Evolutionary conservation across 169 alveolate genomes (phyloP), one percentile per base, ranked within the genome.

Genomic region (Plasmodium knowlesi): DNA sequence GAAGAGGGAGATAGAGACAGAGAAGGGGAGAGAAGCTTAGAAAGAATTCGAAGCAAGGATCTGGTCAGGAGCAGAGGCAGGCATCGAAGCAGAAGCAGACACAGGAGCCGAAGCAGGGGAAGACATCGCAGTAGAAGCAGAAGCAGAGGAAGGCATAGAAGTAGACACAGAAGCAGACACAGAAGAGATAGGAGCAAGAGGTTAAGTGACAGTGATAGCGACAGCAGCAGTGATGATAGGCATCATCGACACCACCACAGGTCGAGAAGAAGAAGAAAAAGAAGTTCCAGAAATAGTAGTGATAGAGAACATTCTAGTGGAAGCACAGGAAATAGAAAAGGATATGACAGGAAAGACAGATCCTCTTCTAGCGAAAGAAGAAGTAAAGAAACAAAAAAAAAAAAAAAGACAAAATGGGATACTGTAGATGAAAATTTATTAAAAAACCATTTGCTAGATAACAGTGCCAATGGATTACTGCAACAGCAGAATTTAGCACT

Each of bases 321-420:
- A 37, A 89, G 85, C 32, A n/a, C 93, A 34, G 34, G 19, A 37
- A 46, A 72, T 10, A 82, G 41, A 22, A 85, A 72, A 46, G 28
- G 43, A 46, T 83, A 39, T 85, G 84, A 76, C 22, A 85, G 67
- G 39, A 85, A 76, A n/a, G 78, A 85, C 10, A 85, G 84, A 79
- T 78, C 82, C 32, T 39, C 82, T 53, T 61, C 94, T 9, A n/a
- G 73, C 46, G 88, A 54, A 39, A 80, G 54, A 25, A 89, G 34
- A 79, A 78, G 83, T 28, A 80, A 89, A 79, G 89, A 89, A 6
- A 1, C 30, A 9, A 89, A 30, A 19, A 73, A 73, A n/a, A 89
- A 80, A 61, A 89, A 80, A 72, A 89, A 89, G 54, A 28, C 90
- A n/a, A 89, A 89, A 89, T 89, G 94, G 94, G 94, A 89, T 32